Evolutionary conservation across 2,329 filamentous ascomycete species (phyloP), one percentile per base, ranked within the genome.

Genomic region (Aotearoamyces nothofagi): DNA sequence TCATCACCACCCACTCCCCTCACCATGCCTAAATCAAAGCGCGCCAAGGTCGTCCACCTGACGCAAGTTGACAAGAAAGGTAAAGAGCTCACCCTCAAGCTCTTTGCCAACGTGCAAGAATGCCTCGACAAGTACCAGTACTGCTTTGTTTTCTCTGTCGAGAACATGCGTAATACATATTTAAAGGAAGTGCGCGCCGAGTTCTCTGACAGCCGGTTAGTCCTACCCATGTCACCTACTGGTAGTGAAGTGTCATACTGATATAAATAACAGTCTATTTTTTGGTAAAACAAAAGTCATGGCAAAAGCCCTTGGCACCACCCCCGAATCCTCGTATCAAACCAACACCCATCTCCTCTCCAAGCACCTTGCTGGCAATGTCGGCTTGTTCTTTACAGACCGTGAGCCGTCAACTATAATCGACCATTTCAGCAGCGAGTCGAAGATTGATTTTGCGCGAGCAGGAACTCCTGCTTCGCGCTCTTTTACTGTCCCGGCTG

Each of bases 241-340:
- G n/a, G 15, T 8, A 10, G 23, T 25, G 12, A 9, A 14, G 10
- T 19, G 31, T 4, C 9, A 12, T 8, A 10, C 5, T 22, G n/a
- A n/a, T n/a, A n/a, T n/a, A n/a, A n/a, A n/a, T 11, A 26, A 26
- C 45, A 90, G 86, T 45, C 63, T 98, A 53, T 96, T 96, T 72
- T 96, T 94, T 58, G 90, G 87, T 60, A 98, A 96, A 64, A 96
- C 87, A 35, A 96, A 96, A 61, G 86, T 98, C 55, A 96, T 96
- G 84, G 76, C 81, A 45, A 87, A 90, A 58, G 86, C 90, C 33
- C 78, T 98, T 15, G 90, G 90, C 50, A 69, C 69, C 39, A 75
- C 65, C 30, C 66, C 74, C 41, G 78, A 80, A 48, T 78, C 82
- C 46, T 82, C 86, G 57, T 69, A 80, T 56, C 79, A 82, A 42